These are phyloP conservation scores for Annulohypoxylon moriforme DNA, from an alignment of 495 filamentous ascomycete species.

Conservation along the genomic window DNA sequence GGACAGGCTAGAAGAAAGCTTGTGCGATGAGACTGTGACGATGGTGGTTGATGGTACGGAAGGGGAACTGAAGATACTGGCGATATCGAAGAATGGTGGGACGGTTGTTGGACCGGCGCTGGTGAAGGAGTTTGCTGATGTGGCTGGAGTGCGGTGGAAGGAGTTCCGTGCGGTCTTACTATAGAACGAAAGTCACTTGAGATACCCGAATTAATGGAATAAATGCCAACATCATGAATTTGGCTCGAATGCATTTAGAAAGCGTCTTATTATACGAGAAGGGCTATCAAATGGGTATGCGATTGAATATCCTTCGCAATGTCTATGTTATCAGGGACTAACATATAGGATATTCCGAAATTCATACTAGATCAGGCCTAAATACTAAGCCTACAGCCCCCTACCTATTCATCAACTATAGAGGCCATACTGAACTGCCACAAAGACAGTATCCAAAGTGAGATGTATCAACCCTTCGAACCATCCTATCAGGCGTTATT, in stretches of 20 bases:
- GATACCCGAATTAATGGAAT: slow-evolving; percentile 35
- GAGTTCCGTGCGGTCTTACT: slow-evolving; percentile 48
- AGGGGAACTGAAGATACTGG: slow-evolving; percentile 66
- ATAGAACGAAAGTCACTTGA: slow-evolving; percentile 17
- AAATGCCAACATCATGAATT: neutral
- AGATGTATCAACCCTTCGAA: slow-evolving; percentile 72
- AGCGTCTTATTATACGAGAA: too few relatives aligned
- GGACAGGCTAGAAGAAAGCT: slow-evolving; percentile 86
- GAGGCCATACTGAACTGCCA: neutral
- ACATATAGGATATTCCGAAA: neutral
- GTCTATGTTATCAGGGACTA: too few relatives aligned
- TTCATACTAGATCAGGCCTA: too few relatives aligned
- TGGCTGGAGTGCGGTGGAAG: slow-evolving; percentile 57
- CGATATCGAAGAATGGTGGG: slow-evolving; percentile 88
- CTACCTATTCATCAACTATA: neutral
- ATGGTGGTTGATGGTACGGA: slow-evolving; percentile 74
- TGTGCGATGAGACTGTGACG: slow-evolving; percentile 79
- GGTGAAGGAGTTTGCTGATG: slow-evolving; percentile 53
- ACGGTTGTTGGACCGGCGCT: slow-evolving; percentile 53
- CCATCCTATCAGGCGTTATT: slow-evolving; percentile 81
- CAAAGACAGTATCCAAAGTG: neutral
- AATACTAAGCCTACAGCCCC: too few relatives aligned
- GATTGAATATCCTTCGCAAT: too few relatives aligned
- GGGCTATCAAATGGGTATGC: too few relatives aligned
- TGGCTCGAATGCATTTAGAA: too few relatives aligned